Base-by-base conservation (phyloP, 1,284 basidiomycete species). In the Irpex lacteus region DNA sequence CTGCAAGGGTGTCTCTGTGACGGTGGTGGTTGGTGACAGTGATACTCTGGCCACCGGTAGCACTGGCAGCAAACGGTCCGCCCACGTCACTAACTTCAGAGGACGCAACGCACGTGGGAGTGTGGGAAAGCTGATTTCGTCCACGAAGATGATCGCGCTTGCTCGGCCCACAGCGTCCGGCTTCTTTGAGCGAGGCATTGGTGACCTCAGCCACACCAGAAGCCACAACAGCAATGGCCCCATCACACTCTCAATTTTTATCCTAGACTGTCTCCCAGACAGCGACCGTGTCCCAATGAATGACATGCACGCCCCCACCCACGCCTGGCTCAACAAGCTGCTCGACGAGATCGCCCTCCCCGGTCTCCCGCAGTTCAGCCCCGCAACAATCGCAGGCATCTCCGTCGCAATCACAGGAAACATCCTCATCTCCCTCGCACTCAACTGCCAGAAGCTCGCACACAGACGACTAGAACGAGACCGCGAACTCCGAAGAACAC, bases 361-460 rank as follows among this genome's bases (percentile, higher is more conserved):
- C 60, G 77, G 78, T 70, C 78, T 87, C 19, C 89, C 89, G n/a
- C 78, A 81, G 68, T 72, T 92, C 59, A 84, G 81, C 26, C 79
- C 81, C 15, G 77, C 81, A 56, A 87, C 89, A 2, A 79, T 88
- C 70, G 89, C 94, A 65, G 96, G 96, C 38, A 96, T 98, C 53
- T 82, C 84, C 9, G 88, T 96, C 60, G 91, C 95, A 3, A 85
- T 97, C 60, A 82, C 83, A 1, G 96, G 95, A 56, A 98, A 98
- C 73, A 76, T 96, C 4, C 85, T 98, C 67, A 96, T 98, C 68
- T 93, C 91, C 9, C 82, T 97, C 1, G 96, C 95, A 2, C 83
- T 98, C 71, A 96, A 95, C 73, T 80, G 93, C 50, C 96, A 98
- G 77, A 98, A 98, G 75, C 86, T 98, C 5, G 95, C 95, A 0